Conservation (phyloP, 805 yeast species). For the Nakazawaea pomicola region DNA sequence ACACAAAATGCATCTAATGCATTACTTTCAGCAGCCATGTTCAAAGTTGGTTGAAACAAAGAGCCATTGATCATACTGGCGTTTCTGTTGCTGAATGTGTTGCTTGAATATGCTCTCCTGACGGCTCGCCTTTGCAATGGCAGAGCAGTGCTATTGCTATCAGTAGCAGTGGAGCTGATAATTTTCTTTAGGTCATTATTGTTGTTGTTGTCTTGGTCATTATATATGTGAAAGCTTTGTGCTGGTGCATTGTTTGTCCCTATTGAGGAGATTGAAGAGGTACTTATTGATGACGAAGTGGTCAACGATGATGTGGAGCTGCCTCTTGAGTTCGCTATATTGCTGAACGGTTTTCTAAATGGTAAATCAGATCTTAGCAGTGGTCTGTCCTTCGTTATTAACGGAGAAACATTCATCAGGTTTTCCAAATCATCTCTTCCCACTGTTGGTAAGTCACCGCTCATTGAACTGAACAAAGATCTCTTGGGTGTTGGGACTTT, state of each 20-base stretch:
- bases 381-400: constrained; percentile 13
- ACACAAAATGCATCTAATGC: constrained; percentile 20
- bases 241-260: background rate
- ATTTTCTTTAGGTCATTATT: background rate
- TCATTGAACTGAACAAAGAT: constrained; percentile 12
- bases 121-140: constrained; percentile 1
- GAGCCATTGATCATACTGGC: constrained; percentile 10
- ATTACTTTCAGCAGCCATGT: constrained; percentile 4
- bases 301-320: constrained; percentile 4
- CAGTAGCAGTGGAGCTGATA: background rate
- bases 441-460: background rate
- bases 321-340: constrained; percentile 4
- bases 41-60: constrained; percentile 7
- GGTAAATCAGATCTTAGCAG: constrained; percentile 3
- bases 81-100: constrained; percentile 10
- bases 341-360: constrained; percentile 7
- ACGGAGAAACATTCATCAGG: constrained; percentile 24
- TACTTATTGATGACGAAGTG: background rate
- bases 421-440: constrained; percentile 15
- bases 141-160: background rate
- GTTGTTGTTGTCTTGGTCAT: background rate
- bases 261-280: background rate
- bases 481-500: constrained; percentile 17
- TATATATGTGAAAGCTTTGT: constrained; percentile 1
- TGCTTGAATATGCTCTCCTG: constrained; percentile 8